Evolutionary conservation across 169 alveolate species (phyloP).

Genomic region (Perkinsus chesapeaki): DNA sequence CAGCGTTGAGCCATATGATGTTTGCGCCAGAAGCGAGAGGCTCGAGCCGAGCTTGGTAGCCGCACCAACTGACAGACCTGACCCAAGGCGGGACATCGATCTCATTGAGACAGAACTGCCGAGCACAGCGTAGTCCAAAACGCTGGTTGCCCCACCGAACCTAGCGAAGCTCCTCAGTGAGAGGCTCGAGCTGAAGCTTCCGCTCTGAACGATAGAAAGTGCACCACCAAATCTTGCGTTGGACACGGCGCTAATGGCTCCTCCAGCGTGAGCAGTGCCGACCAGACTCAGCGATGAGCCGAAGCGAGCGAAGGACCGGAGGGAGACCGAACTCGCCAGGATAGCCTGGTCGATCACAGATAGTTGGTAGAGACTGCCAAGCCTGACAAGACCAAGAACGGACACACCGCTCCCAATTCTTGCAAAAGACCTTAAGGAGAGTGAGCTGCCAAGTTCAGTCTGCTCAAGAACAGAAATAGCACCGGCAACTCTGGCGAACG

Average conservation of each 20-base stretch:
- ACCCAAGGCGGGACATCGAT: neutral
- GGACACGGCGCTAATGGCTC: neutral
- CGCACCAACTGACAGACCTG: neutral
- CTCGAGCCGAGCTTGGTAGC: neutral
- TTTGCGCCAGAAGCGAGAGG: neutral
- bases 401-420: neutral
- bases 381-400: neutral
- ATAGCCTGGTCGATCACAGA: neutral
- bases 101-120: neutral
- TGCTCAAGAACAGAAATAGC: neutral
- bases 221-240: neutral
- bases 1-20: neutral
- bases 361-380: neutral
- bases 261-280: neutral
- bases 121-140: neutral
- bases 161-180: neutral
- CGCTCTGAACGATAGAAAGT: neutral
- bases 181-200: neutral
- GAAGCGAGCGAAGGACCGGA: conserved; percentile 1
- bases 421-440: neutral
- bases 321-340: neutral
- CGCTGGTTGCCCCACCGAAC: neutral
- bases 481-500: neutral
- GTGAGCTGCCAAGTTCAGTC: neutral
- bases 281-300: neutral